Conservation (phyloP, 164 flowering plant genomes). For the Vitis riparia region DNA sequence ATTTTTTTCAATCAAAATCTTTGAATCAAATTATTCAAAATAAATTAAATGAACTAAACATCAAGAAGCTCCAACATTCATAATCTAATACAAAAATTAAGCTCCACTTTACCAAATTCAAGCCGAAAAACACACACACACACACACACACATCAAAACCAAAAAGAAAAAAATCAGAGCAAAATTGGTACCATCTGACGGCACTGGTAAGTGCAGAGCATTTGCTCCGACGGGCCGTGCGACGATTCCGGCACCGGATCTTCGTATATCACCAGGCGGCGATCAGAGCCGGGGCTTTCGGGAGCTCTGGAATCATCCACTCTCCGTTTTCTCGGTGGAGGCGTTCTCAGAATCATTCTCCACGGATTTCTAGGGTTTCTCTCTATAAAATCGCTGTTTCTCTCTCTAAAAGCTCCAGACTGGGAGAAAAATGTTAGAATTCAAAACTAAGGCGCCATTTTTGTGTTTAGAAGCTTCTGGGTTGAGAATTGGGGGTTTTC, state of each 20-base stretch:
- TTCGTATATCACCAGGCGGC: slow-evolving; percentile 54
- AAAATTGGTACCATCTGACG: slow-evolving; percentile 69
- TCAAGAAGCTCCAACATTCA: neutral
- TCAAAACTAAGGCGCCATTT: slow-evolving; percentile 8
- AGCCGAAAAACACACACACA: too few relatives aligned
- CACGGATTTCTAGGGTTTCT: slow-evolving; percentile 10
- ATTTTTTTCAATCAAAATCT: too few relatives aligned
- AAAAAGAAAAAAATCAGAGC: neutral
- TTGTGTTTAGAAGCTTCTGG: neutral
- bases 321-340: slow-evolving; percentile 54
- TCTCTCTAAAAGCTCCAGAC: neutral
- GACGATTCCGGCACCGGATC: slow-evolving; percentile 32
- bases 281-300: slow-evolving; percentile 33
- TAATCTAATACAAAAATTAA: neutral
- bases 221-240: slow-evolving; percentile 42
- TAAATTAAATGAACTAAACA: neutral
- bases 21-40: too few relatives aligned
- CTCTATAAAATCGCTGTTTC: neutral
- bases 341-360: slow-evolving; percentile 74
- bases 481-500: too few relatives aligned
- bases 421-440: neutral
- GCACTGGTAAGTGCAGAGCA: slow-evolving; percentile 88
- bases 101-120: neutral
- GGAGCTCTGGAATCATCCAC: slow-evolving; percentile 27
- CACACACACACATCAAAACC: neutral